These are phyloP conservation scores for Ochetophila trinervis DNA, from an alignment of 306 rosid genomes.

Conservation along the genomic window DNA sequence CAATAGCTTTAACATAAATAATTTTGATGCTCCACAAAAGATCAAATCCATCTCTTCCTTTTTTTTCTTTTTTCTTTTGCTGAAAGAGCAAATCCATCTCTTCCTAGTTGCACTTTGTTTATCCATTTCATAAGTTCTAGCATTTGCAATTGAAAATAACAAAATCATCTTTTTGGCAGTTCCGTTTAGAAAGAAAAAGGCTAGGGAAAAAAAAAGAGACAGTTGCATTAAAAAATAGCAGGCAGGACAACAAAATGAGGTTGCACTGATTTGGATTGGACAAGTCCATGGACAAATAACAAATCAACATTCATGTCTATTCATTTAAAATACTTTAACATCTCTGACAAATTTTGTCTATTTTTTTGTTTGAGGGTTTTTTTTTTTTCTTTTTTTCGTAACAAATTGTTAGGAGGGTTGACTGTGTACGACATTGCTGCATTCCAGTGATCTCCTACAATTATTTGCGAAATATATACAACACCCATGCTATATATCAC, in stretches of 20 bases:
- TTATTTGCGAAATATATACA: not conserved
- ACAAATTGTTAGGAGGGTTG: too few species aligned
- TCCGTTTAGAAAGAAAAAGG: too few species aligned
- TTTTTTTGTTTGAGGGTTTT: constrained; percentile 10
- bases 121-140: not conserved
- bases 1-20: too few species aligned
- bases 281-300: constrained; percentile 13
- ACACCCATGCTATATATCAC: not conserved
- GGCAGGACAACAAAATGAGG: constrained; percentile 11
- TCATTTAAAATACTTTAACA: not conserved
- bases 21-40: too few species aligned
- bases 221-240: constrained; percentile 10
- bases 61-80: too few species aligned
- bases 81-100: not conserved
- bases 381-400: too few species aligned
- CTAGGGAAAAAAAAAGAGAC: not conserved
- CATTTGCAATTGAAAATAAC: constrained; percentile 1
- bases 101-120: not conserved
- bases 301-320: constrained; percentile 5
- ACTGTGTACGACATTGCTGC: not conserved
- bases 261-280: constrained; percentile 27
- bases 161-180: not conserved
- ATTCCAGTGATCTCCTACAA: constrained; percentile 6
- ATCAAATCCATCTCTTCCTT: not conserved
- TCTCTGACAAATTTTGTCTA: constrained; percentile 7